phyloP scores from a whole-genome alignment of 108 stramenopile species.

The Pseudonitzschia multiseries region DNA sequence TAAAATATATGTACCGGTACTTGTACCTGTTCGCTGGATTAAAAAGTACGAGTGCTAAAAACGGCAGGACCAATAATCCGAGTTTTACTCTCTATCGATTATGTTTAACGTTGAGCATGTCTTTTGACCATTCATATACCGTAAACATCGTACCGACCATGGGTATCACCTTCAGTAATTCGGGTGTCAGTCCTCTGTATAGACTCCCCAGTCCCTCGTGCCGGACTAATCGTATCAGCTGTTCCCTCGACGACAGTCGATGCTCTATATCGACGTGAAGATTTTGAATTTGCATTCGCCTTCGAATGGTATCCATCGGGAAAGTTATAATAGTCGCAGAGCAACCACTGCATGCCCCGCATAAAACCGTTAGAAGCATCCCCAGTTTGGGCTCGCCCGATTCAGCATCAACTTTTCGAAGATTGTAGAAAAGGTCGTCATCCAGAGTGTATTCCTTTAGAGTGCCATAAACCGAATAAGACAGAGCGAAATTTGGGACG shows the following conservation, averaged over 20 bases:
- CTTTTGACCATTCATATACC: slow-evolving; percentile 86
- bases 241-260: slow-evolving; percentile 58
- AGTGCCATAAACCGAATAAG: slow-evolving; percentile 87
- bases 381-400: slow-evolving; percentile 80
- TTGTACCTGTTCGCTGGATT: too few relatives aligned
- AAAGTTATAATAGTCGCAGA: slow-evolving; percentile 81
- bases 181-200: slow-evolving; percentile 90
- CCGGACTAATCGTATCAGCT: slow-evolving; percentile 51
- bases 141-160: slow-evolving; percentile 94
- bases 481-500: slow-evolving; percentile 92
- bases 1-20: too few relatives aligned
- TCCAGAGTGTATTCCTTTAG: slow-evolving; percentile 84
- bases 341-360: slow-evolving; percentile 79
- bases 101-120: slow-evolving; percentile 60
- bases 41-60: neutral
- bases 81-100: slow-evolving; percentile 26
- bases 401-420: slow-evolving; percentile 76
- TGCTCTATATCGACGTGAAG: slow-evolving; percentile 65
- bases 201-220: slow-evolving; percentile 79
- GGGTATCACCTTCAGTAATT: slow-evolving; percentile 92
- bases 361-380: slow-evolving; percentile 69
- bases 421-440: slow-evolving; percentile 87
- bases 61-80: neutral
- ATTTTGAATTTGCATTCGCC: slow-evolving; percentile 91
- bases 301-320: slow-evolving; percentile 89